Base-by-base conservation (phyloP, 2,329 filamentous ascomycete species). In the Stylonectria norvegica region DNA sequence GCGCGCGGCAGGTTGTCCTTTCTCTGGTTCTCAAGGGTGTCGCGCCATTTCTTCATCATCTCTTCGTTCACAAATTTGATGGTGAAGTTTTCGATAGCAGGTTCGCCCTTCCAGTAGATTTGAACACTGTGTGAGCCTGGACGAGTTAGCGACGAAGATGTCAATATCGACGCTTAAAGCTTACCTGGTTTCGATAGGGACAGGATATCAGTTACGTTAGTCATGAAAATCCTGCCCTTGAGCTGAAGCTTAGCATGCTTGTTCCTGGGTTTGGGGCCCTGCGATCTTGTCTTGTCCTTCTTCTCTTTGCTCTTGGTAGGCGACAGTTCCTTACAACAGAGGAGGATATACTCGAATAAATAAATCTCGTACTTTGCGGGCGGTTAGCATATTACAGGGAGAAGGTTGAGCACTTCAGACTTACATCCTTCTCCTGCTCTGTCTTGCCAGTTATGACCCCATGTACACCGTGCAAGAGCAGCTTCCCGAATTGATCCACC, bases 191-290 rank as follows among this genome's bases (percentile, higher is more conserved):
- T 95, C 35, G 85, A 82, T 44, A 93, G 73, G 14, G 86, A 90
- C 29, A 95, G 73, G n/a, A 95, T 84, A 63, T 96, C 89, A 27
- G 90, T 97, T 39, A 98, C 91, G 59, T 98, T 98, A 53, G 90
- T 89, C 90, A 98, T 97, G 69, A 96, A 97, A 57, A 98, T 98
- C 36, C 93, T 82, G 27, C 93, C 93, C 67, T 98, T 98, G 20
- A 98, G 76, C 65, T 96, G 90, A 46, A 97, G 74, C 66, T 91
- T 95, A 29, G 85, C 85, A 56, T 80, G 86, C 61, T 79, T 83
- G 57, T 76, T 80, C 32, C 70, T 68, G 33, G 65, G 60, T 63
- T 82, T 87, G 42, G 80, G 75, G 5, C 65, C 69, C 2, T 69
- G 70, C 1, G 75, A 75, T 40, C 70, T 70, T 5, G 75, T 76